Conservation (phyloP, 108 stramenopile genomes). For the Nitzschia putrida region DNA sequence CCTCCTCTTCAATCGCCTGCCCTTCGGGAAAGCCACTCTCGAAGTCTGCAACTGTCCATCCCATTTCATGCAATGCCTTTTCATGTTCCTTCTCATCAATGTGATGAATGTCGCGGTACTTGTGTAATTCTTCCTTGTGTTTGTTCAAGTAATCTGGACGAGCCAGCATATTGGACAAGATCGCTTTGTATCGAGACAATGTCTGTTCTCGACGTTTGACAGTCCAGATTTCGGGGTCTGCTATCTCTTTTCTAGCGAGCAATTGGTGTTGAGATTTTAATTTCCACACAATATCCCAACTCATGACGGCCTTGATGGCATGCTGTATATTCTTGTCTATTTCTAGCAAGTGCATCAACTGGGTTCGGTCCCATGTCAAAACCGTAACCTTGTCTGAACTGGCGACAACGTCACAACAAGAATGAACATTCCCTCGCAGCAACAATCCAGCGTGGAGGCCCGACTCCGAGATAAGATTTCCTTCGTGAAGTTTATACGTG, state of each 20-base stretch:
- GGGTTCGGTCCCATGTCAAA: conserved; percentile 69
- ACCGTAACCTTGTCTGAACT: conserved; percentile 31
- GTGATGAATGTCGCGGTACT: conserved; percentile 80
- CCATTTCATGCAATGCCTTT: conserved; percentile 48
- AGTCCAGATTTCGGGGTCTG: conserved; percentile 71
- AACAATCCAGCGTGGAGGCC: conserved; percentile 83
- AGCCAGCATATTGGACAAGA: conserved; percentile 63
- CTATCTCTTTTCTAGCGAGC: conserved; percentile 49
- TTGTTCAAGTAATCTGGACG: conserved; percentile 54
- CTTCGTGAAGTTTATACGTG: conserved; percentile 75
- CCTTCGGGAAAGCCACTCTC: conserved; percentile 33
- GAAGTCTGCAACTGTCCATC: conserved; percentile 82
- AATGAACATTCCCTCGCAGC: conserved; percentile 62
- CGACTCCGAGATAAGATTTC: conserved; percentile 79
- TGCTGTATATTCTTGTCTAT: conserved; percentile 52
- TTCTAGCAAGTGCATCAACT: conserved; percentile 64
- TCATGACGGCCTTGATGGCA: conserved; percentile 66
- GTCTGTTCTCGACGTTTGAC: conserved; percentile 75
- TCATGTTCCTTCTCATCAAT: conserved; percentile 68
- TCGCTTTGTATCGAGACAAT: conserved; percentile 66
- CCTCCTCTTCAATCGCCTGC: conserved; percentile 14
- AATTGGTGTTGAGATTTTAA: conserved; percentile 70
- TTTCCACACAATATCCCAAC: conserved; percentile 88
- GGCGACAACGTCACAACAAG: conserved; percentile 70
- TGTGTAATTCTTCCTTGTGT: conserved; percentile 55